Conservation (phyloP, 1,284 basidiomycete species). For the Cryptococcus amylolentus region DNA sequence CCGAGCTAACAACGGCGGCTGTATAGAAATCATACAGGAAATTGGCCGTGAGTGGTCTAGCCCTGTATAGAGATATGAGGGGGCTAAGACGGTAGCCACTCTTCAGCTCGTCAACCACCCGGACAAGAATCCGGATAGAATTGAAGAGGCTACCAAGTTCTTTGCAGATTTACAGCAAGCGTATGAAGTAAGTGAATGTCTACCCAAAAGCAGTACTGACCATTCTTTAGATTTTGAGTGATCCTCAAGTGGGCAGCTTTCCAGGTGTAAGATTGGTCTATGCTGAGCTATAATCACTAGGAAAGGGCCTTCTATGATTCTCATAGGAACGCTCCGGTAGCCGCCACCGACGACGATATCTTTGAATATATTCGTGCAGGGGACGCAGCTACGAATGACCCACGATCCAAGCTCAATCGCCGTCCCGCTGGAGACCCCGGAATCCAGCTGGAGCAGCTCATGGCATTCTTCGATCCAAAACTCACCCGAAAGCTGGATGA, state of each 20-base stretch:
- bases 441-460: slow-evolving; percentile 72
- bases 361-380: slow-evolving; percentile 81
- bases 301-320: slow-evolving; percentile 98
- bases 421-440: slow-evolving; percentile 72
- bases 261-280: background rate
- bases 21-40: slow-evolving; percentile 71
- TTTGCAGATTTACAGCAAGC: slow-evolving; percentile 91
- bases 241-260: slow-evolving; percentile 70
- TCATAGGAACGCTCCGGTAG: slow-evolving; percentile 80
- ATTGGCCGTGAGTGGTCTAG: slow-evolving; percentile 56
- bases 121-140: slow-evolving; percentile 77
- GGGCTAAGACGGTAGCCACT: background rate
- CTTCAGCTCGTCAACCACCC: slow-evolving; percentile 71
- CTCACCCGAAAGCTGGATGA: slow-evolving; percentile 72
- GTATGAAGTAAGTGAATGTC: slow-evolving; percentile 66
- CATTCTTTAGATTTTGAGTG: slow-evolving; percentile 66
- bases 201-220: background rate
- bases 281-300: slow-evolving; percentile 51
- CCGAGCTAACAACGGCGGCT: slow-evolving; percentile 6
- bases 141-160: slow-evolving; percentile 79
- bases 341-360: slow-evolving; percentile 77
- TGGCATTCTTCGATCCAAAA: slow-evolving; percentile 77
- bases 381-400: slow-evolving; percentile 41
- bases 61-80: background rate
- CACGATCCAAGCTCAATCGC: slow-evolving; percentile 54